phyloP scores from a whole-genome alignment of 208 protist genomes.

The Phytomonas sp. region DNA sequence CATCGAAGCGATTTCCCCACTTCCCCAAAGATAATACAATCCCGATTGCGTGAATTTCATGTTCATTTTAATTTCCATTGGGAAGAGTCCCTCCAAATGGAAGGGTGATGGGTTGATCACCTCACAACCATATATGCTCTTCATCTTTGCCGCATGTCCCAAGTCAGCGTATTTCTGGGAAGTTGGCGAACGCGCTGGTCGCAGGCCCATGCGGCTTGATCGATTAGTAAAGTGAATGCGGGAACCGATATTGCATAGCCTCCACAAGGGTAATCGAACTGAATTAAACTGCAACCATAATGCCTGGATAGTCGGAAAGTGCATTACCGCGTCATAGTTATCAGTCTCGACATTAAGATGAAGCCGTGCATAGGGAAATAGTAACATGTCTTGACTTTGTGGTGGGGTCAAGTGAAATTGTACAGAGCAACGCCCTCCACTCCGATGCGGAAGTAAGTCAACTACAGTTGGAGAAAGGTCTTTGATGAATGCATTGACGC shows the following conservation, averaged over 20 bases:
- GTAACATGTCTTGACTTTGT: constrained; percentile 20
- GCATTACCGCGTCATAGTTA: constrained; percentile 22
- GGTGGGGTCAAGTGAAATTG: constrained; percentile 13
- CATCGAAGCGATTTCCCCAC: constrained; percentile 28
- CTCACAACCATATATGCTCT: background rate
- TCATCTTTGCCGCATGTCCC: constrained; percentile 16
- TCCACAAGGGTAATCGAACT: constrained; percentile 27
- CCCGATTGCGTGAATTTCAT: constrained; percentile 22
- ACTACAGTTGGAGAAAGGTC: constrained; percentile 4
- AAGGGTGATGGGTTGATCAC: background rate
- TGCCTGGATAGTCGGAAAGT: constrained; percentile 44
- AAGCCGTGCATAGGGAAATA: constrained; percentile 39
- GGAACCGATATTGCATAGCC: constrained; percentile 33
- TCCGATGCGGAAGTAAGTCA: constrained; percentile 8
- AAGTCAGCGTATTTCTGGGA: constrained; percentile 14
- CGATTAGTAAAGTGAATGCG: constrained; percentile 40
- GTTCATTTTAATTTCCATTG: constrained; percentile 28
- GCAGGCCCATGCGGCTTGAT: constrained; percentile 3
- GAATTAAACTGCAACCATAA: constrained; percentile 53
- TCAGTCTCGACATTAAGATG: constrained; percentile 7
- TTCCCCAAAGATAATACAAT: constrained; percentile 48
- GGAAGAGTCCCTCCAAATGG: constrained; percentile 4
- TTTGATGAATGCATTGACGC: constrained; percentile 26
- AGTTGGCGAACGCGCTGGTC: constrained; percentile 17
- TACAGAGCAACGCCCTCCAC: background rate